Evolutionary conservation across 2,329 filamentous ascomycete species (phyloP), one percentile per base, ranked within the genome.

Genomic region (Colletotrichum incanum): DNA sequence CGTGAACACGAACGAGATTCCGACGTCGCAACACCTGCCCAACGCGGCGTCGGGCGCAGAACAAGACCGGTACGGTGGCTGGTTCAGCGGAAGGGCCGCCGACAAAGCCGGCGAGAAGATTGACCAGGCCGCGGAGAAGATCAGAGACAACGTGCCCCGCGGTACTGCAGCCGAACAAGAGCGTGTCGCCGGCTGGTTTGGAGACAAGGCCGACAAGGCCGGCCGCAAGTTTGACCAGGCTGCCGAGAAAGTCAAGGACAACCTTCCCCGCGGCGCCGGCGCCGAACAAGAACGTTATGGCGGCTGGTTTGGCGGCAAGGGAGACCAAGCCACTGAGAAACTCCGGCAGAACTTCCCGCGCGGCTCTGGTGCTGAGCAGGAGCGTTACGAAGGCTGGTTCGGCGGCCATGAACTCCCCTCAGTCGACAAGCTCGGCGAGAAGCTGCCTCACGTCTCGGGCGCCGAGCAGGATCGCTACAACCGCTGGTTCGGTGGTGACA

Each of bases 321-420:
- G 45, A 7, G 58, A 61, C 26, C 28, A 37, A 26, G 59, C 59
- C 50, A 16, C 62, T n/a, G 37, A 31, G 41, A 64, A 60, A 34
- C 41, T 67, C 23, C 39, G 47, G 37, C 9, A 45, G 50, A 52
- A 55, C 41, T 16, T 69, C 3, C 66, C 66, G 14, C 62, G 45
- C 7, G 50, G 43, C 26, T 58, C 67, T 2, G 77, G 62, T 20
- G 76, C 77, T 3, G 77, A 78, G 26, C 75, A 78, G 56, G 77
- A 78, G 31, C 74, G 77, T 1, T 75, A 72, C 43, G 72, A 73
- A 11, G 47, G 74, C 8, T 76, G 74, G 72, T 76, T 78, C 41
- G 75, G 75, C n/a, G 73, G 76, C 37, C 31, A 71, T 28, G 72
- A 75, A 58, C 43, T 62, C 8, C 68, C 64, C 5, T 72, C 60